phyloP scores from a whole-genome alignment of 1,139 yeast genomes.

The Yarrowia galli region DNA sequence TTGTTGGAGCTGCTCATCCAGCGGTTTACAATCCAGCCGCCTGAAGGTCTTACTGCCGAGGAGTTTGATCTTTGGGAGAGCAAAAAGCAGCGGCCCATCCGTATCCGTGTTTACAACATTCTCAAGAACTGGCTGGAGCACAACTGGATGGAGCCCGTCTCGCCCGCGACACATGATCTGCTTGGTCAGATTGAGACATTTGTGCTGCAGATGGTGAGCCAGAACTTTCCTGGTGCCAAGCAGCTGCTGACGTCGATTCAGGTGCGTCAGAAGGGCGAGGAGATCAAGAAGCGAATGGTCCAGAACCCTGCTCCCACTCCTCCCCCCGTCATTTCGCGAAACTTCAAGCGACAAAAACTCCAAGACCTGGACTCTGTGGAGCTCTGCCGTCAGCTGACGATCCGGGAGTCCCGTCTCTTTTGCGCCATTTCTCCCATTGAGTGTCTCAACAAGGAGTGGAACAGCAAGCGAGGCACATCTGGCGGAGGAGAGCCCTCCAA shows the following conservation, averaged over 20 bases:
- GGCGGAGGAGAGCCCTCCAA: slow-evolving; percentile 41
- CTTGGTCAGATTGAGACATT: slow-evolving; percentile 64
- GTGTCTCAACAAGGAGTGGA: slow-evolving; percentile 82
- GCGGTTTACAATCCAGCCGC: slow-evolving; percentile 79
- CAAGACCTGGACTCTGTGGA: slow-evolving; percentile 75
- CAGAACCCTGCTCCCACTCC: slow-evolving; percentile 45
- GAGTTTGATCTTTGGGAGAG: slow-evolving; percentile 85
- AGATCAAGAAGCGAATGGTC: slow-evolving; percentile 44
- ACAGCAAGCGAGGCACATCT: slow-evolving; percentile 60
- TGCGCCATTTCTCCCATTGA: slow-evolving; percentile 74
- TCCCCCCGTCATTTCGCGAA: slow-evolving; percentile 46
- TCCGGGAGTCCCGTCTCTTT: slow-evolving; percentile 77
- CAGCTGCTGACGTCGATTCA: slow-evolving; percentile 45
- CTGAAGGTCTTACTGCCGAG: slow-evolving; percentile 84
- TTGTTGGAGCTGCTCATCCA: slow-evolving; percentile 67
- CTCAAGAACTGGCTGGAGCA: slow-evolving; percentile 75
- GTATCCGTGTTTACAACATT: slow-evolving; percentile 71
- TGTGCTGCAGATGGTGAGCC: slow-evolving; percentile 59
- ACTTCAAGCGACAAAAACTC: slow-evolving; percentile 45
- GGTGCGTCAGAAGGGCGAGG: slow-evolving; percentile 45
- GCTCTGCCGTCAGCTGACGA: slow-evolving; percentile 82
- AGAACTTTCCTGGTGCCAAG: slow-evolving; percentile 56
- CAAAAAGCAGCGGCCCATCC: slow-evolving; percentile 69
- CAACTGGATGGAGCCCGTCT: slow-evolving; percentile 74
- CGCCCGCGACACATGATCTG: slow-evolving; percentile 50